These are phyloP conservation scores for Phytophthora ramorum DNA, from an alignment of 352 stramenopile species.

Conservation along the genomic window DNA sequence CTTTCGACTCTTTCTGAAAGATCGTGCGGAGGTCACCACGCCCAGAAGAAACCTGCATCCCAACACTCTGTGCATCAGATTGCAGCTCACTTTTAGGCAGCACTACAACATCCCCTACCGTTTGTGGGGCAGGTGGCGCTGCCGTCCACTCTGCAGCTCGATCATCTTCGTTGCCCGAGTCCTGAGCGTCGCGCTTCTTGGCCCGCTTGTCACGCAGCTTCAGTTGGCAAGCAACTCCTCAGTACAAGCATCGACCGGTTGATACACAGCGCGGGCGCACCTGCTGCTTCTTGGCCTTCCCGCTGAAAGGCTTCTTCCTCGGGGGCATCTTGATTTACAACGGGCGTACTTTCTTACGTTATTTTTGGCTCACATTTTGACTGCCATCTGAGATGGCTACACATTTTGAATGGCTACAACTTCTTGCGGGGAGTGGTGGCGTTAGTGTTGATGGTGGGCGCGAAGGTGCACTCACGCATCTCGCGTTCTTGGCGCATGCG, in stretches of 20 bases:
- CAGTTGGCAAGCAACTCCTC: conserved; percentile 11
- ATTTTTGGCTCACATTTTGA: conserved; percentile 3
- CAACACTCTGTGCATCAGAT: neutral
- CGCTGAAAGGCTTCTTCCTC: conserved; percentile 85
- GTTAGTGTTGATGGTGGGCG: conserved; percentile 68
- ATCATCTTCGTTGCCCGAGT: conserved; percentile 28
- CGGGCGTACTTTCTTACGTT: neutral
- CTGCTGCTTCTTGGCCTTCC: conserved; percentile 91
- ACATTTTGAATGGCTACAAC: conserved; percentile 32
- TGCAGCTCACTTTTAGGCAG: neutral
- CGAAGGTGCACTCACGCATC: conserved; percentile 83
- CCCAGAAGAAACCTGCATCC: conserved; percentile 28
- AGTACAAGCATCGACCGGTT: neutral
- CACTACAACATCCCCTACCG: conserved; percentile 14
- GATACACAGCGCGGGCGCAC: conserved; percentile 17
- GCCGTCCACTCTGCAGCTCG: neutral
- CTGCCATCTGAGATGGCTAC: conserved; percentile 18
- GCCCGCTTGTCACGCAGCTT: conserved; percentile 82
- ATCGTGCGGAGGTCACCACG: conserved; percentile 72
- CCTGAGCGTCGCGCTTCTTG: conserved; percentile 49
- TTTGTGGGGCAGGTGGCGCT: conserved; percentile 12
- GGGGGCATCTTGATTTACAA: conserved; percentile 32
- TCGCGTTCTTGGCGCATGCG: conserved; percentile 82
- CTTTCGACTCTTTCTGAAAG: conserved; percentile 69
- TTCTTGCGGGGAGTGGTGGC: conserved; percentile 39